Evolutionary conservation across 2,329 filamentous ascomycete genomes (phyloP).

Genomic region (Hypoxylon sp.): DNA sequence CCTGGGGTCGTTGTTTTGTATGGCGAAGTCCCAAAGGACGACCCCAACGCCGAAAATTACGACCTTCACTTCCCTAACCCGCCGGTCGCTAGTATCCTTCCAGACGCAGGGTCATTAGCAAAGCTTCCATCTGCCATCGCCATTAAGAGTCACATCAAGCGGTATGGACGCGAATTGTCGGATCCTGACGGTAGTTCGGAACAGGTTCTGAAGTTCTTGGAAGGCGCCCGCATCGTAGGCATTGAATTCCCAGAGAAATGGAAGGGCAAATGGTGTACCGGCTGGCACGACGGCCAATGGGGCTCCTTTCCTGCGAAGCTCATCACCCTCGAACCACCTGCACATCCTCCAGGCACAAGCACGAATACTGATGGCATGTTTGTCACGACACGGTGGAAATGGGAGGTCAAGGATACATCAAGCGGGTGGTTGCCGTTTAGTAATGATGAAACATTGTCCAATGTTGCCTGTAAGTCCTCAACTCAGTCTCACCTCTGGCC

Average conservation of each 20-base stretch:
- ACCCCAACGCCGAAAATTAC: conserved; percentile 49
- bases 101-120: conserved; percentile 44
- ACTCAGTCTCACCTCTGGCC: neutral
- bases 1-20: conserved; percentile 57
- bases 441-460: conserved; percentile 65
- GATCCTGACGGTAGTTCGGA: conserved; percentile 53
- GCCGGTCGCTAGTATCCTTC: conserved; percentile 50
- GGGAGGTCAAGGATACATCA: conserved; percentile 47
- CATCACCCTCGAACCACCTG: conserved; percentile 48
- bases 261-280: conserved; percentile 54
- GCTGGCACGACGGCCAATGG: conserved; percentile 52
- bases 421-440: conserved; percentile 57
- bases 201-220: conserved; percentile 57
- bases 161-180: conserved; percentile 53
- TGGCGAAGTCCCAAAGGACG: conserved; percentile 46
- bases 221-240: conserved; percentile 52
- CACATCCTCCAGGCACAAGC: conserved; percentile 41
- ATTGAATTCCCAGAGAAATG: conserved; percentile 54
- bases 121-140: conserved; percentile 55
- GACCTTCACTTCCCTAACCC: conserved; percentile 56
- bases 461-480: conserved; percentile 61
- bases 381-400: conserved; percentile 53
- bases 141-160: conserved; percentile 53
- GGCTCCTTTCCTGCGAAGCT: conserved; percentile 50
- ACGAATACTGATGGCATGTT: conserved; percentile 40